Evolutionary conservation across 139 green algal species (phyloP), one percentile per base, ranked within the genome.

Genomic region (Picochlorum sp.): DNA sequence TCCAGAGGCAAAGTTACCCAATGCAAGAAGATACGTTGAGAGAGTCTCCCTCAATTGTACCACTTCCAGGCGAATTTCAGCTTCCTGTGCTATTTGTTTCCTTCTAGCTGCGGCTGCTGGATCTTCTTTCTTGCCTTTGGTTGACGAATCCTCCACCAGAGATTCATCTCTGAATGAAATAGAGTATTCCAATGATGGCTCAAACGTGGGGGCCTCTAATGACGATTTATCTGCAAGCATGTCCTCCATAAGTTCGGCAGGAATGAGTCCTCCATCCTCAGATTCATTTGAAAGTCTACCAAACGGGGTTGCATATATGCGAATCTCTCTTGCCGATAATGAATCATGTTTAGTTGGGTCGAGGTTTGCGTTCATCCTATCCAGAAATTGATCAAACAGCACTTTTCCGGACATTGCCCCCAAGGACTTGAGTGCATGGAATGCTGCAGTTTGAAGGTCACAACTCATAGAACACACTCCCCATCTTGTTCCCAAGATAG

Each of bases 51-150:
- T 60, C 16, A 96, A 68, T 2, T 13, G 52, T 4, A 58, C 24
- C 23, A 95, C 80, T 24, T 69, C 62, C 10, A 58, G 66, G 15
- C 88, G 78, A 7, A 86, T 68, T 66, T 83, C 50, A 18, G 74
- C 71, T 63, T 95, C 87, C 45, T 81, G 61, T 2, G 47, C 71
- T 49, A 95, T 76, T 76, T 87, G 84, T 37, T 61, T 65, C 23
- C 68, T 60, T 13, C 80, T 62, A 30, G 74, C 71, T 63, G 86
- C 77, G 7, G 74, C 76, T 1, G 81, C 74, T 7, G 82, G 79
- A 57, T 89, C 84, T 65, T 85, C 78, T 68, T 50, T 59, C 52
- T 9, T 59, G 8, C 24, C 44, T 21, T 52, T 52, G 47, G 47
- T 21, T 23, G 16, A n/a, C 18, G 15, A n/a, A 52, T 21, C 47